Percentiles rank a stretch among this genome's conserved stretches.
Evolutionary conservation across 805 yeast species (phyloP).

Genomic region (Lachancea nothofagi): DNA sequence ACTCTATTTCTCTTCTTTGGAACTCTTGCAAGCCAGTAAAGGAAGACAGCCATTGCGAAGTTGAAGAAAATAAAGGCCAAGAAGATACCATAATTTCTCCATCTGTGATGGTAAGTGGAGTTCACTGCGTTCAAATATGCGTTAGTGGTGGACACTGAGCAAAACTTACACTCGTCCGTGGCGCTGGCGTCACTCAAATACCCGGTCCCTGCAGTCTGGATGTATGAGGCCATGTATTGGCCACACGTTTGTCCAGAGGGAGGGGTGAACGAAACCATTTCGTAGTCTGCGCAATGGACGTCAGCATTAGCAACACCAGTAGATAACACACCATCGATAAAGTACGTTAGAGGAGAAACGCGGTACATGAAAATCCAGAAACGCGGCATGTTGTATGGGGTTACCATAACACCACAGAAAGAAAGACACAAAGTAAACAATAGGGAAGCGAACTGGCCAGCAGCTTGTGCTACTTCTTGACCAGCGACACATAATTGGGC

Average conservation of each 20-base stretch:
- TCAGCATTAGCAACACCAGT: constrained; percentile 48
- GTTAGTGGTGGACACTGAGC: constrained; percentile 52
- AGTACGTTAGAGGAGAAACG: constrained; percentile 63
- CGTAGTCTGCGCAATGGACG: constrained; percentile 45
- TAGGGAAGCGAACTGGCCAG: constrained; percentile 54
- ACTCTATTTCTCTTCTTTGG: constrained; percentile 43
- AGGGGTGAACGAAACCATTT: constrained; percentile 46
- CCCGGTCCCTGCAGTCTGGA: constrained; percentile 40
- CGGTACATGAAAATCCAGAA: constrained; percentile 81
- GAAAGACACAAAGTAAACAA: constrained; percentile 57
- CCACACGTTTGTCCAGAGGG: constrained; percentile 55
- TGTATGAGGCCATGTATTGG: constrained; percentile 41
- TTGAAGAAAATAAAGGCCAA: constrained; percentile 47
- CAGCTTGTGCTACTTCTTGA: constrained; percentile 52
- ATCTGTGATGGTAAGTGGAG: constrained; percentile 34
- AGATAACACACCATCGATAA: constrained; percentile 50
- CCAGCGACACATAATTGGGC: constrained; percentile 58
- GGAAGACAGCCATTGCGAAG: constrained; percentile 36
- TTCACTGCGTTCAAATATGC: constrained; percentile 47
- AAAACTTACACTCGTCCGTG: constrained; percentile 51
- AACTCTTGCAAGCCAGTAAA: constrained; percentile 66
- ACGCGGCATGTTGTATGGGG: constrained; percentile 54
- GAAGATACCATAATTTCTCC: constrained; percentile 61
- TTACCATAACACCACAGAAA: constrained; percentile 74
- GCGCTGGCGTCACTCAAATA: constrained; percentile 40